These are phyloP conservation scores for Margaritispora aquatica DNA, from an alignment of 495 filamentous ascomycete species.

Conservation along the genomic window DNA sequence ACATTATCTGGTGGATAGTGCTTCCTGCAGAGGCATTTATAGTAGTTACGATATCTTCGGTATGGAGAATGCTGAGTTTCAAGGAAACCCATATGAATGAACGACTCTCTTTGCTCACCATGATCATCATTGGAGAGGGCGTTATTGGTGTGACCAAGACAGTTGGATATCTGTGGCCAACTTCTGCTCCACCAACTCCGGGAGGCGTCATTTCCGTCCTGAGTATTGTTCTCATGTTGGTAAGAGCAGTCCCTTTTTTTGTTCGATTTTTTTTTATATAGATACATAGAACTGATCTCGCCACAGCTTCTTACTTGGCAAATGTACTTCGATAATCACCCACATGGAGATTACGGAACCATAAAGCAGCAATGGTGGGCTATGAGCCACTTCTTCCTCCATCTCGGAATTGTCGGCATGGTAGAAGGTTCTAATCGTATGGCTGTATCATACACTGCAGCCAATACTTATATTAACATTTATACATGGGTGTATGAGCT, in stretches of 20 bases:
- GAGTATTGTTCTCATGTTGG: conserved; percentile 29
- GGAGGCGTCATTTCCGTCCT: conserved; percentile 23
- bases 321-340: conserved; percentile 57
- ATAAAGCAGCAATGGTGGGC: conserved; percentile 57
- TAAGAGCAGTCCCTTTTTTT: conserved; percentile 6
- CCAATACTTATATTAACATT: not conserved
- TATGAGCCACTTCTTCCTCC: conserved; percentile 59
- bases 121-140: conserved; percentile 46
- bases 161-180: conserved; percentile 24
- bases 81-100: conserved; percentile 57
- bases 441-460: not conserved
- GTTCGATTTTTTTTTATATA: not conserved
- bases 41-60: not conserved
- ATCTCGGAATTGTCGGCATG: conserved; percentile 53
- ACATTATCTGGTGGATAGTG: conserved; percentile 6
- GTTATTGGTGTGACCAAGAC: conserved; percentile 38
- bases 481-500: not conserved
- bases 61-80: conserved; percentile 36
- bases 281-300: not conserved
- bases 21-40: not conserved
- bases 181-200: conserved; percentile 1
- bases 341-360: conserved; percentile 35
- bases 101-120: conserved; percentile 57
- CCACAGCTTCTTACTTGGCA: conserved; percentile 56
- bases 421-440: conserved; percentile 42